Evolutionary conservation across 768 basidiomycete species (phyloP), one percentile per base, ranked within the genome.

Genomic region (Boletus subparvulus): DNA sequence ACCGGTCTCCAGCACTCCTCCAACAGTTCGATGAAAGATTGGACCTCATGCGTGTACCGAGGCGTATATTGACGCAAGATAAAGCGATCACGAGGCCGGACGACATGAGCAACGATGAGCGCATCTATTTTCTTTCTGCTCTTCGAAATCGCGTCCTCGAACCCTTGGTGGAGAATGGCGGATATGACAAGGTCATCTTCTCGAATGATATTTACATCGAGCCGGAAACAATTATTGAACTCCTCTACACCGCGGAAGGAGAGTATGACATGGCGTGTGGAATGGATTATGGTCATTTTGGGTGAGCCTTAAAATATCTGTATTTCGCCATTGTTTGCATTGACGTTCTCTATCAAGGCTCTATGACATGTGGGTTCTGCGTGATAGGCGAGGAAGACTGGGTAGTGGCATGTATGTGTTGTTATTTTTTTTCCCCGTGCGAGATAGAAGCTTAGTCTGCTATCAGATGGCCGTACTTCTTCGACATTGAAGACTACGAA

Each of bases 231-330:
- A 58, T 78, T 6, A 54, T 78, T 16, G 75, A 79, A 55, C 68
- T 79, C 26, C 56, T 79, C 24, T 57, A 72, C 33, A 77, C 77
- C 5, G 60, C 62, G 12, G 68, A 69, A 24, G 76, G 75, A 13
- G 68, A 73, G 21, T 77, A 74, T 50, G 78, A 79, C 55, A 73
- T 78, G 69, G 77, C 68, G 14, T 79, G 78, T 52, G 77, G 70
- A 7, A 62, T 78, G 56, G 78, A 80, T 62, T 75, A 75, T 30
- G 53, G 53, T 13, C 55, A 67, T 36, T 76, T 63, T 8, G 73
- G 73, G 73, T 73, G 39, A 37, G 68, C 8, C 57, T 61, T 28
- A 59, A 64, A 41, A 73, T n/a, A 17, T 24, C 14, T 30, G 16
- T 17, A 10, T 8, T 50, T 46, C 16, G 2, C 2, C 39, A 6